Evolutionary conservation across 176 grass and related monocot species (phyloP).

Genomic region (Oryza punctata): DNA sequence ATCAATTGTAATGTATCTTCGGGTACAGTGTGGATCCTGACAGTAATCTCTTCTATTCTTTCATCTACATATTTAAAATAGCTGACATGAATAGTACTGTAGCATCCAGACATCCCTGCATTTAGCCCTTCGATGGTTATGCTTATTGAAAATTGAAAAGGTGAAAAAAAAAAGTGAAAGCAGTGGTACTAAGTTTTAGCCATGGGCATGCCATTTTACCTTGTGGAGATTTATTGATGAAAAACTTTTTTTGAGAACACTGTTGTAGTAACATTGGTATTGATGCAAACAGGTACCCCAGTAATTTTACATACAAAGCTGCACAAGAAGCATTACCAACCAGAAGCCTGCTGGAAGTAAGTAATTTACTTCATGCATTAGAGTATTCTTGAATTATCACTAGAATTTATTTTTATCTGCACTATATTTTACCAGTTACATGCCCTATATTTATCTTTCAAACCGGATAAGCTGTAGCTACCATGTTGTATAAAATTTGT

Average conservation of each 20-base stretch:
- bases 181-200: not conserved
- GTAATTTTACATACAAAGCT: constrained; percentile 46
- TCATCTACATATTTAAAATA: constrained; percentile 6
- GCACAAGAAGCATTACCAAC: constrained; percentile 32
- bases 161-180: not conserved
- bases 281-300: constrained; percentile 12
- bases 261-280: not conserved
- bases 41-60: not conserved
- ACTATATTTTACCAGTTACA: not conserved
- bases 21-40: constrained; percentile 38
- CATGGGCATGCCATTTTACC: not conserved
- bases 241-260: constrained; percentile 5
- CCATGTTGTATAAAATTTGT: constrained; percentile 2
- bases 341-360: constrained; percentile 67
- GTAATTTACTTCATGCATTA: constrained; percentile 23
- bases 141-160: not conserved
- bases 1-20: constrained; percentile 31
- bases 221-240: not conserved
- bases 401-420: not conserved
- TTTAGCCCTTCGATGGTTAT: not conserved
- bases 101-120: not conserved
- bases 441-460: not conserved
- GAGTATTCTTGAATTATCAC: not conserved
- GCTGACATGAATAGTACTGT: not conserved
- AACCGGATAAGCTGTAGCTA: not conserved